phyloP scores from a whole-genome alignment of 1,284 basidiomycete genomes.

The Ceratobasidium theobromae region DNA sequence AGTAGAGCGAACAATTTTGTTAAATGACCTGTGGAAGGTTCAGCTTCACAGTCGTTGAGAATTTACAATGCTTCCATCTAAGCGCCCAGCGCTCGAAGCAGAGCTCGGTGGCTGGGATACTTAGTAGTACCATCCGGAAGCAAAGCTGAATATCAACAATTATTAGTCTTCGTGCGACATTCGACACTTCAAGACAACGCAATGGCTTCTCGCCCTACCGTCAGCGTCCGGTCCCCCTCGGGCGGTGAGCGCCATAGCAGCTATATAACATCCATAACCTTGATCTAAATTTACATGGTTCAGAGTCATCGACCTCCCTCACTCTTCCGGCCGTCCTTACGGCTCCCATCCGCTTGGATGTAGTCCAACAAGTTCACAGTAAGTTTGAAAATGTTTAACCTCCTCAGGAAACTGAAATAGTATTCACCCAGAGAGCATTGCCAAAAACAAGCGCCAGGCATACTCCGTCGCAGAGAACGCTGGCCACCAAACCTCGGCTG shows the following conservation, averaged over 20 bases:
- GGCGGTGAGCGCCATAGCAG: conserved; percentile 56
- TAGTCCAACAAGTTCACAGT: conserved; percentile 99
- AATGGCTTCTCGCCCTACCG: conserved; percentile 91
- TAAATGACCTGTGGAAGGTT: no score
- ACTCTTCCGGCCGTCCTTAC: conserved; percentile 96
- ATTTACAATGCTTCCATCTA: background rate
- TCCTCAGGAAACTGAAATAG: background rate
- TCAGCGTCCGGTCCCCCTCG: conserved; percentile 73
- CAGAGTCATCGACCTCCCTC: conserved; percentile 86
- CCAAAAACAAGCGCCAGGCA: conserved; percentile 98
- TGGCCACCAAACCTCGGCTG: conserved; percentile 97
- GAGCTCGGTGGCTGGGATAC: background rate
- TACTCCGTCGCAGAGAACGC: conserved; percentile 98
- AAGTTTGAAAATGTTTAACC: conserved; percentile 46
- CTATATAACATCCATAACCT: background rate
- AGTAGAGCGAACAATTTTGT: no score
- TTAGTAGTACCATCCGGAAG: conserved; percentile 21
- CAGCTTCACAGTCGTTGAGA: background rate
- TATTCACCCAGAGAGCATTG: conserved; percentile 80
- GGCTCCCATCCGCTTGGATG: conserved; percentile 98
- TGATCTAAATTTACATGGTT: conserved; percentile 25
- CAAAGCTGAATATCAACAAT: conserved; percentile 20
- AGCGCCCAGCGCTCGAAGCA: background rate
- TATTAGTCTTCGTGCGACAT: conserved; percentile 28
- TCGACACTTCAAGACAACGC: conserved; percentile 40